Evolutionary conservation across 495 filamentous ascomycete genomes (phyloP), one percentile per base, ranked within the genome.

Genomic region (Tuber umbilicatum): DNA sequence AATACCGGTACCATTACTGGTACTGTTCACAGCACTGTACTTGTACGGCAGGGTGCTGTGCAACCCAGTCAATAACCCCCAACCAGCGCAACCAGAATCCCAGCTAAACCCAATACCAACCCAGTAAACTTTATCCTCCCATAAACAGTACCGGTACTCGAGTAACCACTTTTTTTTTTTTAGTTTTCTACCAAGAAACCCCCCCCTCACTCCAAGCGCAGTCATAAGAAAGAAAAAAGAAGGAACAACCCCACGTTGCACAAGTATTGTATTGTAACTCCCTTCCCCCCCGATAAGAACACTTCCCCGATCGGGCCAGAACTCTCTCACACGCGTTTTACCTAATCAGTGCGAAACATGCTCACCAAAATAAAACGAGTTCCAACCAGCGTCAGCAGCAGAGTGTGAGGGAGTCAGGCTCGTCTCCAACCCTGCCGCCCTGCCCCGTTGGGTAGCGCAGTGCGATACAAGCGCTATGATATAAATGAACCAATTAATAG

Each of bases 301-400:
- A 60, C 75, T 71, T 78, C 75, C 75, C 71, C 27, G 69, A 73
- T 74, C 50, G 42, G 76, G 73, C 69, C 38, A 55, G 47, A 75
- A 78, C 74, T 74, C 21, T 70, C 76, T 78, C 76, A 78, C 42
- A 10, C 70, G 74, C 76, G 71, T 75, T 70, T 38, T 45, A 38
- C 77, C 75, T 43, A 7, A 69, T 78, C 45, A 7, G 60, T 75
- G 2, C 17, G 70, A 79, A 79, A 79, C 75, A 41, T 78, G 77
- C 77, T 79, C 77, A 79, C 68, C 75, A 71, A 41, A 64, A 64
- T 27, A 64, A 27, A 55, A n/a, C 47, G 10, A 10, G 0, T 7
- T 21, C 43, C 5, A 23, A 6, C 43, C 17, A 47, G 43, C 23
- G 43, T 47, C 16, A 5, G 43, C 16, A 6, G 17, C n/a, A n/a